Evolutionary conservation across 108 stramenopile genomes (phyloP).

Genomic region (Fistulifera solaris): DNA sequence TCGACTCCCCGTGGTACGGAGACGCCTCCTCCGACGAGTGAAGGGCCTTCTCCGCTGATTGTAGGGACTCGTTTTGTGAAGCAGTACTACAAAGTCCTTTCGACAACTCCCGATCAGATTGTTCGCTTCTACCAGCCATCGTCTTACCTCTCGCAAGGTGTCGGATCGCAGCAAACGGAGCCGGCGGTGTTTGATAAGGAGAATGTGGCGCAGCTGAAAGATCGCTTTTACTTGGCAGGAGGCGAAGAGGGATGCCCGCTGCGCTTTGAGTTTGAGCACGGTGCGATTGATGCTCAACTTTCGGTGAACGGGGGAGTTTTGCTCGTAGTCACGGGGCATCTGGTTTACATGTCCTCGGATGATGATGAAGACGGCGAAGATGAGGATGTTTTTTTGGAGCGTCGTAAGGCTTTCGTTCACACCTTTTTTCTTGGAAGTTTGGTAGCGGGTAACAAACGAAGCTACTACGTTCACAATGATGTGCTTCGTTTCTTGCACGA

Average conservation of each 20-base stretch:
- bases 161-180: slow-evolving; percentile 35
- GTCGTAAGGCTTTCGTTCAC: slow-evolving; percentile 53
- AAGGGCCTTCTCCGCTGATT: slow-evolving; percentile 39
- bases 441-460: slow-evolving; percentile 35
- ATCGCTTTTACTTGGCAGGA: slow-evolving; percentile 14
- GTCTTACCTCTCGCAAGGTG: slow-evolving; percentile 35
- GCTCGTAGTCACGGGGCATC: slow-evolving; percentile 66
- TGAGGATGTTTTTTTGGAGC: background rate
- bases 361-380: slow-evolving; percentile 6
- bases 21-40: slow-evolving; percentile 11
- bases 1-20: background rate
- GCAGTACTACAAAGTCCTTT: slow-evolving; percentile 65
- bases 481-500: slow-evolving; percentile 58
- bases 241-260: slow-evolving; percentile 17
- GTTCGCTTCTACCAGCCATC: slow-evolving; percentile 51
- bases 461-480: slow-evolving; percentile 70
- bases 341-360: slow-evolving; percentile 22
- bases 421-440: slow-evolving; percentile 61
- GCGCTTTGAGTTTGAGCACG: slow-evolving; percentile 46
- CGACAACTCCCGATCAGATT: slow-evolving; percentile 44
- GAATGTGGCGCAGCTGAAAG: slow-evolving; percentile 5
- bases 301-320: slow-evolving; percentile 59
- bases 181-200: slow-evolving; percentile 21
- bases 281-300: slow-evolving; percentile 80
- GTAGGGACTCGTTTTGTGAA: slow-evolving; percentile 70